Conservation (phyloP, 225 moss, liverwort and hornwort genomes). For the Rhytidiadelphus loreus region DNA sequence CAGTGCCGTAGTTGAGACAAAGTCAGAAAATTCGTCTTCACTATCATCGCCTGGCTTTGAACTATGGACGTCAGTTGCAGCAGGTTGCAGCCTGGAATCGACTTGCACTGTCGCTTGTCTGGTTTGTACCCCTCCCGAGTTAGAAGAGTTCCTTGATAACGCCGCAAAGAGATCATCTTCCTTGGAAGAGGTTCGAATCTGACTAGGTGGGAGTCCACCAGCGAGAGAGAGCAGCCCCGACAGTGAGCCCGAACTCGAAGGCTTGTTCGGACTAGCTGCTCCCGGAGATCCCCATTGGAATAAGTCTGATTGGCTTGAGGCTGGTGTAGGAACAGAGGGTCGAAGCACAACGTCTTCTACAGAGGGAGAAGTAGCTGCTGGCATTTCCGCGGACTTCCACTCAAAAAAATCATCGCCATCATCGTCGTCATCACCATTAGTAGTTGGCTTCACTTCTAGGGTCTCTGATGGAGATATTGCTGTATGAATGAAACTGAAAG, state of each 20-base stretch:
- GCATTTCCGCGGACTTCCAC: constrained; percentile 35
- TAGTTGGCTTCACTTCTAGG: not conserved
- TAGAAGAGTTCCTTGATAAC: constrained; percentile 9
- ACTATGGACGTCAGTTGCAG: not conserved
- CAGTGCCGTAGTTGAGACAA: constrained; percentile 25
- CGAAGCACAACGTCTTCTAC: not conserved
- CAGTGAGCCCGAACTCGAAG: not conserved
- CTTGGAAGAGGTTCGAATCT: constrained; percentile 11
- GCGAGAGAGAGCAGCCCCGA: constrained; percentile 35
- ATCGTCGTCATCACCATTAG: not conserved
- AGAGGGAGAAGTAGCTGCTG: not conserved
- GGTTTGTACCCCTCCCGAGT: not conserved
- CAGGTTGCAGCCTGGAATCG: not conserved
- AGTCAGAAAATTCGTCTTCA: constrained; percentile 47
- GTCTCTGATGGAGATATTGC: constrained; percentile 6
- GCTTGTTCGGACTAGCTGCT: constrained; percentile 14
- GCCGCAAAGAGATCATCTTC: constrained; percentile 24
- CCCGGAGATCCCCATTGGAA: constrained; percentile 17
- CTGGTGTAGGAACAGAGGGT: not conserved
- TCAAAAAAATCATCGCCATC: constrained; percentile 28
- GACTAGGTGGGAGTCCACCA: constrained; percentile 14
- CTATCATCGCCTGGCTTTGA: constrained; percentile 23
- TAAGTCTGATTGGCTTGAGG: not conserved
- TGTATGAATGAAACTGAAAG: constrained; percentile 26
- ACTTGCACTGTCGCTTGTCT: not conserved